Base-by-base conservation (phyloP, 2,329 filamentous ascomycete species). In the Ophiosphaerella korrae region DNA sequence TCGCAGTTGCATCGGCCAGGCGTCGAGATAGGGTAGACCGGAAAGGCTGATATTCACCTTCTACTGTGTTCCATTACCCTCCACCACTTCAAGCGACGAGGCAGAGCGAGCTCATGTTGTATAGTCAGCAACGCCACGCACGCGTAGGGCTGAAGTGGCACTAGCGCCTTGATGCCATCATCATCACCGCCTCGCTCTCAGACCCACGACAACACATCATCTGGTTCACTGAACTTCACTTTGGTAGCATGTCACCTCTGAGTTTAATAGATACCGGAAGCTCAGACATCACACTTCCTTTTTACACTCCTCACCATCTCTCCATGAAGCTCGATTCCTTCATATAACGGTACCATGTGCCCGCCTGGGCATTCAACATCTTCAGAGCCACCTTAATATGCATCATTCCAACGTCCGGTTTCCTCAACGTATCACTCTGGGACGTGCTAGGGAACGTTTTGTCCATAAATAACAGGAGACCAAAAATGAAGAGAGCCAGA, bases 81-180 rank as follows among this genome's bases (percentile, higher is more conserved):
- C 38, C 24, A 41, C 12, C 21, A n/a, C 8, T 23, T 13, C 23
- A 38, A 34, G 34, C 32, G 43, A 38, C 18, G 43, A 38, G 24
- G 43, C 26, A 12, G 42, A 45, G 21, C 26, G 11, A 29, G 26
- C 26, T 33, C 8, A 11, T 16, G 33, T 16, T 36, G 34, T 26
- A 38, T 38, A 45, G 34, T 45, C 43, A 45, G 43, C 43, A 45
- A 26, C 35, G 43, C 43, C 34, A 6, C 9, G 24, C 24, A 38
- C 23, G 26, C n/a, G 26, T 34, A 45, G 21, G 43, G 24, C 43
- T 45, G 35, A 32, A 14, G 39, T 11, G 34, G 34, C n/a, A 31
- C 38, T 29, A 29, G 26, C 26, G 26, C 26, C 26, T 11, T 3
- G 26, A 29, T 29, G 26, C 26, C 26, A 29, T 29, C 26, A 11